Percentiles rank a stretch among this genome's conserved stretches.
These are phyloP conservation scores for Arthrobotrys pseudoclavata DNA, from an alignment of 2,329 filamentous ascomycete species.

Conservation along the genomic window DNA sequence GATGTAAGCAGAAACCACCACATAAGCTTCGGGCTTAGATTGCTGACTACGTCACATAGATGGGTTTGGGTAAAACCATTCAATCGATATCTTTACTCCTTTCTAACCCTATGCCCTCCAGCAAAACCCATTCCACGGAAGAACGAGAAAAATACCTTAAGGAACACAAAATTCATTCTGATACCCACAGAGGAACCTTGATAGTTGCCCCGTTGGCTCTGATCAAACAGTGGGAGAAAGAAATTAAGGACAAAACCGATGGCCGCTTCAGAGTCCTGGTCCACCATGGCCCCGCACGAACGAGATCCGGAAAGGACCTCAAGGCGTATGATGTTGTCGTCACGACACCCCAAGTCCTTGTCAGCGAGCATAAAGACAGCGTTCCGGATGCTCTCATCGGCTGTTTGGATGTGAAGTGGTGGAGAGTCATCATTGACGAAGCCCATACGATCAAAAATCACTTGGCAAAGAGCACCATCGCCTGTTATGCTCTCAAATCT, in stretches of 20 bases:
- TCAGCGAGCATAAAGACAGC: conserved; percentile 85
- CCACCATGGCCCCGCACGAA: conserved; percentile 88
- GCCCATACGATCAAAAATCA: conserved; percentile 99
- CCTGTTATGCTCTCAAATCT: conserved; percentile 84
- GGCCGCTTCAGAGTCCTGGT: conserved; percentile 85
- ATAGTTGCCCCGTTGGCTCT: conserved; percentile 93
- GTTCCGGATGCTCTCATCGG: conserved; percentile 74
- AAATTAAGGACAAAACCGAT: conserved; percentile 86
- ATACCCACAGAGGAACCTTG: conserved; percentile 82
- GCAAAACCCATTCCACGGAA: conserved; percentile 69
- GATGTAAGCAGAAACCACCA: conserved; percentile 69
- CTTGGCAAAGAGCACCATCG: conserved; percentile 93
- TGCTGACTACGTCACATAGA: conserved; percentile 65
- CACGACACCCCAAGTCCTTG: conserved; percentile 95
- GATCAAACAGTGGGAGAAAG: conserved; percentile 96
- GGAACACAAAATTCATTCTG: conserved; percentile 77
- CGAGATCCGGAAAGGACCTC: conserved; percentile 81
- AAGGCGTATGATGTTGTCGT: conserved; percentile 93
- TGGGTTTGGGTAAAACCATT: conserved; percentile 96
- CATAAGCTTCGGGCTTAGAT: background rate
- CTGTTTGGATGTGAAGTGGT: conserved; percentile 94
- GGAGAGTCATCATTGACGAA: conserved; percentile 93
- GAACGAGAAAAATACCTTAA: conserved; percentile 66
- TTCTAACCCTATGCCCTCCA: conserved; percentile 79
- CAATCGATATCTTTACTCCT: conserved; percentile 92